Evolutionary conservation across 352 stramenopile species (phyloP).

Genomic region (Globisporangium ultimum): DNA sequence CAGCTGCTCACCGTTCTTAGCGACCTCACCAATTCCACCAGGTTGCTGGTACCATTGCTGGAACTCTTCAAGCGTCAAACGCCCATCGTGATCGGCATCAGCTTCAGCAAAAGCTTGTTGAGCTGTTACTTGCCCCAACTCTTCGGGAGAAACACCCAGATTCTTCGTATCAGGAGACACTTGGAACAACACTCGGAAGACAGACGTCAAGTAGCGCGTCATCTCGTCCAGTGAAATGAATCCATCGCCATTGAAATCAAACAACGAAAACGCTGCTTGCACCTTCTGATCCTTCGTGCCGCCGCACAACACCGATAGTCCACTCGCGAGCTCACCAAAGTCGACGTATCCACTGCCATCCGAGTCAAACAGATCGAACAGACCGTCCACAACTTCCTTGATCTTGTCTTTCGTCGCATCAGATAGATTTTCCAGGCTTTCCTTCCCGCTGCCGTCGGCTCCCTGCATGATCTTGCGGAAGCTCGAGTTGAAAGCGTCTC

Average conservation of each 20-base stretch:
- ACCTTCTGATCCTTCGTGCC: conserved; percentile 87
- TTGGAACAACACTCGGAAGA: conserved; percentile 86
- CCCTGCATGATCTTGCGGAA: conserved; percentile 68
- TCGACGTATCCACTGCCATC: conserved; percentile 74
- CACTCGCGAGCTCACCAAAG: conserved; percentile 80
- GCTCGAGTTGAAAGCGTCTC: conserved; percentile 71
- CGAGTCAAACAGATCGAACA: conserved; percentile 83
- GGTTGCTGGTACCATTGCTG: conserved; percentile 81
- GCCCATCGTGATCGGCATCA: conserved; percentile 66
- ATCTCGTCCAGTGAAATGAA: conserved; percentile 88
- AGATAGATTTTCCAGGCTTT: conserved; percentile 10
- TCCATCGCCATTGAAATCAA: conserved; percentile 88
- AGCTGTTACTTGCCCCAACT: conserved; percentile 76
- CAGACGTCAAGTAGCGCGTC: conserved; percentile 83
- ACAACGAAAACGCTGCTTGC: conserved; percentile 77
- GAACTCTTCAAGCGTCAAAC: conserved; percentile 84
- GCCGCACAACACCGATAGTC: conserved; percentile 77
- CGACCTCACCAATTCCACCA: conserved; percentile 66
- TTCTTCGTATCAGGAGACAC: conserved; percentile 63
- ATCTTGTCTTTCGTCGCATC: conserved; percentile 41
- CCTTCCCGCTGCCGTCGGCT: conserved; percentile 8
- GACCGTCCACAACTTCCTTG: conserved; percentile 49
- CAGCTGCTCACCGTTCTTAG: conserved; percentile 75
- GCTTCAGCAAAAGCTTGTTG: conserved; percentile 75
- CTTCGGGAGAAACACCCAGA: conserved; percentile 62